These are phyloP conservation scores for Lentinula edodes DNA, from an alignment of 768 basidiomycete genomes.

Conservation along the genomic window DNA sequence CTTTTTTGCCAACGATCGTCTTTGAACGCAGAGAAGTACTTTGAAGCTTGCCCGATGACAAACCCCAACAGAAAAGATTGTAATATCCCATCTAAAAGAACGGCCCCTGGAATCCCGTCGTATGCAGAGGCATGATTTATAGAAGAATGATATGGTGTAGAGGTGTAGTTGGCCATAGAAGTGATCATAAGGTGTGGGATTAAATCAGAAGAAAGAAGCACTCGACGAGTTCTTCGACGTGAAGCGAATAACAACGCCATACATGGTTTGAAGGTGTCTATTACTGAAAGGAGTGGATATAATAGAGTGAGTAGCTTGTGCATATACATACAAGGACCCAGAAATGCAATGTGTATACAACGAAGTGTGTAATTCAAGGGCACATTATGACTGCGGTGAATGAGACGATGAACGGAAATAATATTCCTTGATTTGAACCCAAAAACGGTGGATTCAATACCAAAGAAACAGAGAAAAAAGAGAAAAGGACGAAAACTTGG, in stretches of 20 bases:
- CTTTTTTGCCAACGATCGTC: slow-evolving; percentile 40
- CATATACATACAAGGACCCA: not conserved
- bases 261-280: not conserved
- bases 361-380: not conserved
- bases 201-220: not conserved
- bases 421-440: too few relatives aligned
- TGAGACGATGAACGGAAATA: too few relatives aligned
- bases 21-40: slow-evolving; percentile 35
- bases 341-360: not conserved
- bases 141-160: not conserved
- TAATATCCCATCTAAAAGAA: slow-evolving; percentile 39
- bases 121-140: not conserved
- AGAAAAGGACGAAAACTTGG: not conserved
- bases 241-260: not conserved
- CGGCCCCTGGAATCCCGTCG: slow-evolving; percentile 20
- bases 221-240: not conserved
- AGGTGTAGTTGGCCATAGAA: not conserved
- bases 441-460: not conserved
- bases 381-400: not conserved
- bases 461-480: not conserved
- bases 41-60: slow-evolving; percentile 31
- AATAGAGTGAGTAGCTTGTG: not conserved
- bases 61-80: slow-evolving; percentile 45
- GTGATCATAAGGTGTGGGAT: not conserved
- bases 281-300: not conserved